A percentile compares a stretch with the other conserved stretches of the same genome.
Conservation (phyloP, 495 filamentous ascomycete species). For the Xeromyces bisporus region DNA sequence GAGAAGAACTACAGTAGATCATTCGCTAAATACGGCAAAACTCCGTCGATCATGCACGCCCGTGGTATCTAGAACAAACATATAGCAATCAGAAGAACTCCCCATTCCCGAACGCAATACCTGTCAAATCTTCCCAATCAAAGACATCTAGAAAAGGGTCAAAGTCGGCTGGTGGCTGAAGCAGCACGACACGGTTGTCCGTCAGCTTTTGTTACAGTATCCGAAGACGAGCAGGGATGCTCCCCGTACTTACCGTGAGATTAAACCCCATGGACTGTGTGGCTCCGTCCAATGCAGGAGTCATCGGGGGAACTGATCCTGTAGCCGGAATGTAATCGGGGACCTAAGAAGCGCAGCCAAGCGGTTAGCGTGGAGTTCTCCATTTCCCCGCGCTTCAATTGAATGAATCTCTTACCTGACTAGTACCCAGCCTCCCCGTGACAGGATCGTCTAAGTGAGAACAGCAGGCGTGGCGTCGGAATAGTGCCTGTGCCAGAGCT, state of each 20-base stretch:
- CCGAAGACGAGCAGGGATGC: too few relatives aligned
- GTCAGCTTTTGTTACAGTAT: too few relatives aligned
- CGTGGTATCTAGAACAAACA: too few relatives aligned
- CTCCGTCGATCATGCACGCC: too few relatives aligned
- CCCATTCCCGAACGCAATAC: slow-evolving; percentile 16
- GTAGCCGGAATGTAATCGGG: too few relatives aligned
- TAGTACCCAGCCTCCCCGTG: slow-evolving; percentile 19
- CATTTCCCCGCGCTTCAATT: too few relatives aligned
- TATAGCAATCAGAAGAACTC: background rate
- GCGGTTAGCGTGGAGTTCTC: too few relatives aligned
- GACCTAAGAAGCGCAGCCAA: too few relatives aligned
- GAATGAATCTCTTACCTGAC: slow-evolving; percentile 21
- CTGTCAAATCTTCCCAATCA: slow-evolving; percentile 27
- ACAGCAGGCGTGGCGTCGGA: slow-evolving; percentile 20
- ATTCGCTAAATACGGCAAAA: too few relatives aligned
- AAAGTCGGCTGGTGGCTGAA: slow-evolving; percentile 20
- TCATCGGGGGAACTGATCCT: slow-evolving; percentile 10
- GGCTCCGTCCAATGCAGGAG: slow-evolving; percentile 14
- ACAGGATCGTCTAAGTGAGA: slow-evolving; percentile 19
- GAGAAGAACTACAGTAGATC: too few relatives aligned
- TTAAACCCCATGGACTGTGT: slow-evolving; percentile 12
- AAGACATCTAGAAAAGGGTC: slow-evolving; percentile 29
- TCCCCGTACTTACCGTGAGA: slow-evolving; percentile 11
- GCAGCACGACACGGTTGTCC: slow-evolving; percentile 3
- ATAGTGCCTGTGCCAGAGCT: slow-evolving; percentile 21